Percentiles rank a stretch among this genome's conserved stretches.
These are phyloP conservation scores for Vaccinium vitisidaea DNA, from an alignment of 148 eudicot genomes.

Conservation along the genomic window DNA sequence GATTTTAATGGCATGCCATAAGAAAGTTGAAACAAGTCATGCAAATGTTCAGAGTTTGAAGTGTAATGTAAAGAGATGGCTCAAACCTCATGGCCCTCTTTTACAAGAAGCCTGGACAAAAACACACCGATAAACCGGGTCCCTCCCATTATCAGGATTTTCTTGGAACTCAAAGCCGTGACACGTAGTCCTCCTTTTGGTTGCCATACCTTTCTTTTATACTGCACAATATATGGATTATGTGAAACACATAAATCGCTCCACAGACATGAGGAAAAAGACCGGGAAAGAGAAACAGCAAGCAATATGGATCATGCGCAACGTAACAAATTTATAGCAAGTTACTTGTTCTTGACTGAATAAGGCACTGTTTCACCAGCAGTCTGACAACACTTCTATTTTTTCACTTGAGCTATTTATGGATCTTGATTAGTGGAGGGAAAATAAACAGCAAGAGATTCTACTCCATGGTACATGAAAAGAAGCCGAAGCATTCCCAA, in stretches of 20 bases:
- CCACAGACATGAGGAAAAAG: neutral
- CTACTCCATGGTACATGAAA: neutral
- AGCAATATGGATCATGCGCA: neutral
- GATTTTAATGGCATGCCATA: neutral
- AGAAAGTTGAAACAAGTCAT: neutral
- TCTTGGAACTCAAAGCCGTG: constrained; percentile 77
- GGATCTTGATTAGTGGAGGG: neutral
- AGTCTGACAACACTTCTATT: neutral
- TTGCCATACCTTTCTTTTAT: constrained; percentile 67
- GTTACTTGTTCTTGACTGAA: neutral
- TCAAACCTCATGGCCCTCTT: constrained; percentile 90
- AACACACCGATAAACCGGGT: constrained; percentile 93
- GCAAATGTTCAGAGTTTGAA: too few relatives aligned
- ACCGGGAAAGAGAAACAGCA: neutral
- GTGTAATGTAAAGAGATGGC: neutral
- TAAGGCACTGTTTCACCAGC: neutral
- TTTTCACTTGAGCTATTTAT: neutral
- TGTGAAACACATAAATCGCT: neutral
- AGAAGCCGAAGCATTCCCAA: neutral
- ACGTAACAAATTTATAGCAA: neutral
- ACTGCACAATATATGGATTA: constrained; percentile 36
- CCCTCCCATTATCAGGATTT: constrained; percentile 94
- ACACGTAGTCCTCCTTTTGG: constrained; percentile 64
- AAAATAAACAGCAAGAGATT: neutral
- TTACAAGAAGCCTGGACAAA: constrained; percentile 78